These are phyloP conservation scores for Tetrahymena borealis DNA, from an alignment of 73 alveolate genomes.

Conservation along the genomic window DNA sequence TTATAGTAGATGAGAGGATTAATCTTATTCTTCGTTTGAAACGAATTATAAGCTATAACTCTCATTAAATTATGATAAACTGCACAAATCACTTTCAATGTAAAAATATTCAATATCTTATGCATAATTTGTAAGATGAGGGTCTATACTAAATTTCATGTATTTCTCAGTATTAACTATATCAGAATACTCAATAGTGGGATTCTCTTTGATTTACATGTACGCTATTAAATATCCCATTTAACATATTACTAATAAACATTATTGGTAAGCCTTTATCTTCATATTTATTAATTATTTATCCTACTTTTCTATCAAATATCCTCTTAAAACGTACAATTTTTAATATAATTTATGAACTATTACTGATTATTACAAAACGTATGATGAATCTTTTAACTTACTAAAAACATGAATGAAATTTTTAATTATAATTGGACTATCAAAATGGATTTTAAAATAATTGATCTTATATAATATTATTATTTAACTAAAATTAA, in stretches of 20 bases:
- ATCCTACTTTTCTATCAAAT: too few relatives aligned
- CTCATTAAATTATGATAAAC: background rate
- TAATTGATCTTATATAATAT: too few relatives aligned
- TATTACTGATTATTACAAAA: too few relatives aligned
- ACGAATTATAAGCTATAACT: background rate
- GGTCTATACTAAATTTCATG: background rate
- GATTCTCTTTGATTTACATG: background rate
- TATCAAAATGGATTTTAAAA: too few relatives aligned
- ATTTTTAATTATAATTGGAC: too few relatives aligned
- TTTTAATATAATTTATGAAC: too few relatives aligned
- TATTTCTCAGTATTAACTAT: background rate
- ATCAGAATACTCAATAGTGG: background rate
- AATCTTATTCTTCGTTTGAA: background rate
- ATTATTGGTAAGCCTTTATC: too few relatives aligned
- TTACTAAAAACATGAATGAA: too few relatives aligned
- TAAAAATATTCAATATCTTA: background rate
- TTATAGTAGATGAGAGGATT: background rate
- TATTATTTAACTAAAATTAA: too few relatives aligned
- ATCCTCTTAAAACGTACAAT: too few relatives aligned
- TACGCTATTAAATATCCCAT: background rate
- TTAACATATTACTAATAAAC: background rate
- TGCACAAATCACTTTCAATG: background rate
- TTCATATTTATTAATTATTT: too few relatives aligned
- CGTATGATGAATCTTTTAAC: too few relatives aligned
- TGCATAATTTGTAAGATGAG: background rate